These are phyloP conservation scores for Elsinoe ampelina DNA, from an alignment of 2,329 filamentous ascomycete genomes.

Conservation along the genomic window DNA sequence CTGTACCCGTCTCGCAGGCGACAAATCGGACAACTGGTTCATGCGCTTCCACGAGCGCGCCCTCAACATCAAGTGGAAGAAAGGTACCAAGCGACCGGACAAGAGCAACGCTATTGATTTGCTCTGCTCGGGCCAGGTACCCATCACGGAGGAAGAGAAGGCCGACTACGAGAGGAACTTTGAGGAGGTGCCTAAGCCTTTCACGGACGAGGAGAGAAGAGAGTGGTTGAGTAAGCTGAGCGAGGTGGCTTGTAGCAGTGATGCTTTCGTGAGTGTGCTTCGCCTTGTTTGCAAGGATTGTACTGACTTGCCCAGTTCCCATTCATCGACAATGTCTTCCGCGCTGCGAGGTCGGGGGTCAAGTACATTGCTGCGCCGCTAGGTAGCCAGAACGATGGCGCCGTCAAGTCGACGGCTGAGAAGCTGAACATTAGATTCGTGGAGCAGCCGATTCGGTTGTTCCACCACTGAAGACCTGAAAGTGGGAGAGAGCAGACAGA, in stretches of 20 bases:
- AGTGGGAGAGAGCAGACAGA: too few species aligned
- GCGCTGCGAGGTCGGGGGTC: constrained; percentile 74
- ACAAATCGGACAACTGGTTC: constrained; percentile 99
- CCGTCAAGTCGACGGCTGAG: constrained; percentile 81
- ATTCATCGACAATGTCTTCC: constrained; percentile 96
- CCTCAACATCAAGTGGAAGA: constrained; percentile 88
- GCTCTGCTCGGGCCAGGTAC: constrained; percentile 82
- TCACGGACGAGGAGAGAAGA: constrained; percentile 74
- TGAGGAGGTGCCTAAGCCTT: constrained; percentile 74
- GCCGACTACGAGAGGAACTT: constrained; percentile 83
- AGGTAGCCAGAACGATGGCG: constrained; percentile 76
- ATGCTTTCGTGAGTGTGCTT: constrained; percentile 76
- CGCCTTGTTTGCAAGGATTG: background rate
- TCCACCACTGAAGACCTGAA: constrained; percentile 64
- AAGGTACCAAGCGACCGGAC: constrained; percentile 89
- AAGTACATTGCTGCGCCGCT: constrained; percentile 94
- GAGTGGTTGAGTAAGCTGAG: constrained; percentile 76
- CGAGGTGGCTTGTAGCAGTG: constrained; percentile 79
- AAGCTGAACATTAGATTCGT: constrained; percentile 89
- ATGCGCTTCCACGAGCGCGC: constrained; percentile 92
- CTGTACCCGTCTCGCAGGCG: constrained; percentile 92
- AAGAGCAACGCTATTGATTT: constrained; percentile 98
- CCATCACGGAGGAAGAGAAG: constrained; percentile 72
- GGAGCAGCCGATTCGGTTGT: constrained; percentile 85
- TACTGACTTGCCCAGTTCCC: constrained; percentile 58